Evolutionary conservation across 495 filamentous ascomycete genomes (phyloP), one percentile per base, ranked within the genome.

Genomic region (Annulohypoxylon bovei): DNA sequence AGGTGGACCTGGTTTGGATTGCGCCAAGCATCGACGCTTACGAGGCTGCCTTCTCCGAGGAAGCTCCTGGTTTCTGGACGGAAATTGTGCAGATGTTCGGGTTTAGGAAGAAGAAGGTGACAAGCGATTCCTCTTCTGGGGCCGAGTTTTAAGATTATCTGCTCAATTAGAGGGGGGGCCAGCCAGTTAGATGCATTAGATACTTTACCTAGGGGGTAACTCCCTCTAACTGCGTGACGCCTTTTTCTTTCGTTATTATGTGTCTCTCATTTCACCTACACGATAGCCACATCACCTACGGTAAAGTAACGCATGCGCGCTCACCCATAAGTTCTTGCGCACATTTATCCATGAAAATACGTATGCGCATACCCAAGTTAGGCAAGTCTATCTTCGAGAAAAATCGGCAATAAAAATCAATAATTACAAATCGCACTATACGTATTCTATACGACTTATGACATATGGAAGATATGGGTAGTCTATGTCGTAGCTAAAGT

Each of bases 41-140:
- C 16, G 49, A 53, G 46, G 46, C 46, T 7, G 46, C 46, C 5
- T 50, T 14, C 12, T 4, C 23, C 9, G 46, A 50, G 11, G 46
- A 50, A n/a, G 46, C 46, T n/a, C 46, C 46, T 27, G 46, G 46
- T 6, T 50, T 50, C 46, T n/a, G 22, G 46, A 27, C 46, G 8
- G 46, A 50, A 28, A 50, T 50, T 6, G 46, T n/a, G 11, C 46
- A 50, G 46, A 50, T 50, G 4, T 50, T 50, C 12, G 46, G 46
- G 22, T 50, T 50, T 6, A 50, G 46, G 46, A 50, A 12, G 23
- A 50, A 50, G 46, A 50, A 28, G 23, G 46, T 25, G 46, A 28
- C 46, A 12, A 28, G 46, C 46, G 46, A 50, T n/a, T n/a, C 46
- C 1, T 50, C 46, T 25, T 50, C 46, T 14, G 44, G 20, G 9